These are phyloP conservation scores for Diaporthe ampelina DNA, from an alignment of 2,329 filamentous ascomycete genomes.

Conservation along the genomic window DNA sequence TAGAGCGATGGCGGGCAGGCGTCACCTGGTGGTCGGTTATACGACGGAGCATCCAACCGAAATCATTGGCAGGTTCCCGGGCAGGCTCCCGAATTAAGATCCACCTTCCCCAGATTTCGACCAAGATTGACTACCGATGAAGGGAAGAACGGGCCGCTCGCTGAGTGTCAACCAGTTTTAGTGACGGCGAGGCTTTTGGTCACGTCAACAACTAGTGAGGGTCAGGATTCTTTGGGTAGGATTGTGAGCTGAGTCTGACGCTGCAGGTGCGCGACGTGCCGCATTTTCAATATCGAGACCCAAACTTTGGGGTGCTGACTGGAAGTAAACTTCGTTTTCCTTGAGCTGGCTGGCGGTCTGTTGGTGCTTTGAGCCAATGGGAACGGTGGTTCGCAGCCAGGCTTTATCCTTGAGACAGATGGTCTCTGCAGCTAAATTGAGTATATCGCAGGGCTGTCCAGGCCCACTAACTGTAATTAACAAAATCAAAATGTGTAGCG, in stretches of 20 bases:
- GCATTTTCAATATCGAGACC: conserved; percentile 36
- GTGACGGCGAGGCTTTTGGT: conserved; percentile 21
- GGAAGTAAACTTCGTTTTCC: conserved; percentile 6
- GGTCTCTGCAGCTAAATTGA: conserved; percentile 23
- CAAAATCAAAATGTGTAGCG: conserved; percentile 10
- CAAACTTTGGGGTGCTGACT: conserved; percentile 27
- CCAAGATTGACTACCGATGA: conserved; percentile 32
- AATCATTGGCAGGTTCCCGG: not conserved
- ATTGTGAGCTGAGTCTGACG: conserved; percentile 35
- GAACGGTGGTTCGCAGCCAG: conserved; percentile 11
- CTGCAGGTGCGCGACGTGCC: conserved; percentile 27
- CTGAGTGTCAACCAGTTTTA: conserved; percentile 23
- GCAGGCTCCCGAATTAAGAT: not conserved
- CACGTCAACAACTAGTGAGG: conserved; percentile 9
- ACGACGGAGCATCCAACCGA: not conserved
- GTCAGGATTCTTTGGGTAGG: conserved; percentile 26
- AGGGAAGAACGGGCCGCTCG: conserved; percentile 36
- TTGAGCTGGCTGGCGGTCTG: not conserved
- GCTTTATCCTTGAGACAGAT: conserved; percentile 28
- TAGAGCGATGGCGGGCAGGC: not conserved
- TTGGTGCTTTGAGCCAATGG: conserved; percentile 19
- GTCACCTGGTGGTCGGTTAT: not conserved
- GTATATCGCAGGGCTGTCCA: conserved; percentile 2
- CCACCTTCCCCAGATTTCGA: conserved; percentile 38
- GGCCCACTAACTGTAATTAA: conserved; percentile 14